Evolutionary conservation across 768 basidiomycete genomes (phyloP), one percentile per base, ranked within the genome.

Genomic region (Boletus vinaceobasis): DNA sequence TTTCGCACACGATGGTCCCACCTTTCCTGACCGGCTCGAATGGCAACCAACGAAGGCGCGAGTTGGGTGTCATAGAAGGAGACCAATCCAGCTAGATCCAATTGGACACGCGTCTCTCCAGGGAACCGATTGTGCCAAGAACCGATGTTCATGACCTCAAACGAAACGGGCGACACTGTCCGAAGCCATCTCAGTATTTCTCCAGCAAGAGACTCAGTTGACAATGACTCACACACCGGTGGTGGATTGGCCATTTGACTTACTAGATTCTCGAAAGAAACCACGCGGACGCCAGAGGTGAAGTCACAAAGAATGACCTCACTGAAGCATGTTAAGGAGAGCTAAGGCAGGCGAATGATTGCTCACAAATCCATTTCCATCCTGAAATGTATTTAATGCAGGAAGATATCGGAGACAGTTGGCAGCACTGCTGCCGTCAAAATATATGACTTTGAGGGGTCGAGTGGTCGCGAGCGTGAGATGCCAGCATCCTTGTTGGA

Each of bases 361-460:
- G 42, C 70, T 54, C 54, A 72, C 71, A 74, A 74, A 43, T 61
- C 58, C 71, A 64, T 60, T 69, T 63, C 57, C 57, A 67, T 62
- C 58, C 71, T 70, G 26, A 5, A 26, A 29, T 5, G n/a, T 17
- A 10, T 48, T 56, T 27, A 61, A 45, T 26, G 14, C 32, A 46
- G 29, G 52, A 29, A 15, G 7, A 44, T 4, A 10, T 2, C 5
- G 8, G 3, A 27, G 0, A 36, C 11, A 32, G 9, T 79, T 80
- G 1, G 71, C 74, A 0, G 76, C 79, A 49, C 79, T 79, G 42
- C 66, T 77, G 0, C 81, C 80, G 48, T 83, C 81, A 40, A 82
- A 82, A 56, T 82, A 81, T 8, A 82, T 52, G 4, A 82, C 62
- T 38, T 75, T 77, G 32, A 82, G 61, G 1, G 77, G 63, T 17